These are phyloP conservation scores for Lomentospora prolificans DNA, from an alignment of 2,329 filamentous ascomycete species.

Conservation along the genomic window DNA sequence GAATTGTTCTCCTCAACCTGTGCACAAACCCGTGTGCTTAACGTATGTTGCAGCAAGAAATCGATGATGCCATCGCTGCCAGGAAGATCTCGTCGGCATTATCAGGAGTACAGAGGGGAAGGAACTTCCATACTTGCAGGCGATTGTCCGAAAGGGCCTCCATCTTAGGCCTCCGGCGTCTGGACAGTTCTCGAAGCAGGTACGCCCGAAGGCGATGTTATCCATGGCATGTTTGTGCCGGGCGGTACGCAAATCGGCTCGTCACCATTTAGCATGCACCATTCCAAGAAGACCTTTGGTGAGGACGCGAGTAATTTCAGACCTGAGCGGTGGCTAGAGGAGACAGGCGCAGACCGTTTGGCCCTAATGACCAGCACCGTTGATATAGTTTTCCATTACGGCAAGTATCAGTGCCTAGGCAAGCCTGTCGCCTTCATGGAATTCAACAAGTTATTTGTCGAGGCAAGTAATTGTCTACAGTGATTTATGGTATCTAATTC, in stretches of 20 bases:
- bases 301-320: conserved; percentile 30
- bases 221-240: conserved; percentile 32
- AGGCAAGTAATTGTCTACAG: no score
- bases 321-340: conserved; percentile 37
- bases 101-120: conserved; percentile 26
- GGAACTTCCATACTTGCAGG: conserved; percentile 36
- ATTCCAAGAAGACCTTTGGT: conserved; percentile 26
- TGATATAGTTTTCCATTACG: conserved; percentile 33
- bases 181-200: conserved; percentile 23
- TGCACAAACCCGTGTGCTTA: conserved; percentile 38
- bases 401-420: conserved; percentile 35
- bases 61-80: conserved; percentile 24
- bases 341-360: conserved; percentile 21
- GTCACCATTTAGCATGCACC: conserved; percentile 30
- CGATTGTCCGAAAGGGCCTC: conserved; percentile 39
- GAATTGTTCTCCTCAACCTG: conserved; percentile 40
- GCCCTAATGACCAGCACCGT: conserved; percentile 26
- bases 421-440: conserved; percentile 33
- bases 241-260: conserved; percentile 35
- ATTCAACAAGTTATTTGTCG: conserved; percentile 32
- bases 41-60: conserved; percentile 35
- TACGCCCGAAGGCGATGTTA: conserved; percentile 25
- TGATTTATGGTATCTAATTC: no score
- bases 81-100: conserved; percentile 18
- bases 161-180: conserved; percentile 35